phyloP scores from a whole-genome alignment of 257 asterid species.

The Primulina huaijiensis region DNA sequence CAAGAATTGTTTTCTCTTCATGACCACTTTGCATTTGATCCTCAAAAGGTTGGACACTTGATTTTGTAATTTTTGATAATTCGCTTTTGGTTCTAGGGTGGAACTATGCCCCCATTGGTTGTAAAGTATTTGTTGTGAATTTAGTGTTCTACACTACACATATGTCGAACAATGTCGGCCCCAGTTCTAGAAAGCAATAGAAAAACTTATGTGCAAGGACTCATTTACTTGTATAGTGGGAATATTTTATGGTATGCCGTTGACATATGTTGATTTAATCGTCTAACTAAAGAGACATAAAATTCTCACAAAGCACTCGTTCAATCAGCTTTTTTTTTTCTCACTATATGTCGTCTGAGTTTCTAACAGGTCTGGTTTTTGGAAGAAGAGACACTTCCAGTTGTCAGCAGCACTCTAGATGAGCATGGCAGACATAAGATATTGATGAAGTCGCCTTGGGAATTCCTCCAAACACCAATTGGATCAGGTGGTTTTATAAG shows the following conservation, averaged over 20 bases:
- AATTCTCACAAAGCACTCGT: background rate
- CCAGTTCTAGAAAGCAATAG: background rate
- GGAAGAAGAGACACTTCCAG: slow-evolving; percentile 91
- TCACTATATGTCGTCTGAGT: slow-evolving; percentile 14
- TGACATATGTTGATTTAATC: background rate
- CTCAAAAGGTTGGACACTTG: slow-evolving; percentile 66
- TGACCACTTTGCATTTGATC: slow-evolving; percentile 66
- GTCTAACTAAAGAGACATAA: background rate
- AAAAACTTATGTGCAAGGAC: background rate
- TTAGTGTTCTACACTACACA: background rate
- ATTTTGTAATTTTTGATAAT: background rate
- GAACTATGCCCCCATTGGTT: background rate
- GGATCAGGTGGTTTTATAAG: slow-evolving; percentile 79
- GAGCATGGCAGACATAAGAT: slow-evolving; percentile 58
- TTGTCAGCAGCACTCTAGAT: slow-evolving; percentile 45
- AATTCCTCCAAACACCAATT: slow-evolving; percentile 68
- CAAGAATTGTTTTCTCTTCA: slow-evolving; percentile 51
- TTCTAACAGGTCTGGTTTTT: slow-evolving; percentile 70
- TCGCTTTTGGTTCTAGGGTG: background rate
- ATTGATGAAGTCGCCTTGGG: slow-evolving; percentile 95
- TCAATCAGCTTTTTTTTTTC: background rate
- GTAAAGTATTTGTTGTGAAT: no score
- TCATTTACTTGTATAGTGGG: background rate
- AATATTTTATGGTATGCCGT: background rate
- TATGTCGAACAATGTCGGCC: background rate